Base-by-base conservation (phyloP, 257 asterid species). In the Ballota nigra region DNA sequence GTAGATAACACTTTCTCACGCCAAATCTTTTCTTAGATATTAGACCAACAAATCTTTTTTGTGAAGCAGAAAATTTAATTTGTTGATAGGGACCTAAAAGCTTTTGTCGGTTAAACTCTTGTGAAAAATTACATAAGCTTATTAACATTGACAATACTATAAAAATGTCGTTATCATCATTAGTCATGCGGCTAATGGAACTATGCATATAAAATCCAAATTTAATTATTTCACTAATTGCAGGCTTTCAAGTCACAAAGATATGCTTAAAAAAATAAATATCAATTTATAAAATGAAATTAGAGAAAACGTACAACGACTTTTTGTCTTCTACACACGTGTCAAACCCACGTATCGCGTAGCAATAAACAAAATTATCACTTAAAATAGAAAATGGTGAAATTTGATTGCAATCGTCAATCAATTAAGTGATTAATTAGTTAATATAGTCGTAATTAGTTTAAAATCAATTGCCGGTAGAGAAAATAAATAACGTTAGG, bases 51-150 rank as follows among this genome's bases (percentile, higher is more conserved):
- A 20, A n/a, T 8, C n/a, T 41, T 57, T 67, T 67, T 53, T n/a
- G 12, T 75, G 41, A 73, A 22, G 26, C 64, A 58, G 26, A 74
- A 57, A 60, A 28, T 19, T 58, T 59, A 66, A 59, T 59, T 59
- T 16, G 26, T 10, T 29, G 83, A 75, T 26, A 53, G 36, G 6
- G 69, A 70, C 65, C 18, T 65, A 23, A 75, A 55, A 28, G 41
- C 36, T 2, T 24, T 28, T 62, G 84, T 73, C 74, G 78, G 76
- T 72, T 65, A 45, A 63, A 67, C 36, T 75, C 73, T 34, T 45
- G 47, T 47, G 71, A 72, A 45, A 45, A 29, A 41, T 31, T 43
- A 59, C 70, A 38, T 33, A 52, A 19, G 18, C 24, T 18, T 11
- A 34, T 33, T 11, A 72, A 71, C 36, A 34, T 76, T 68, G 41